Evolutionary conservation across 805 yeast genomes (phyloP), one percentile per base, ranked within the genome.

Genomic region (Blastobotrys terrestris): DNA sequence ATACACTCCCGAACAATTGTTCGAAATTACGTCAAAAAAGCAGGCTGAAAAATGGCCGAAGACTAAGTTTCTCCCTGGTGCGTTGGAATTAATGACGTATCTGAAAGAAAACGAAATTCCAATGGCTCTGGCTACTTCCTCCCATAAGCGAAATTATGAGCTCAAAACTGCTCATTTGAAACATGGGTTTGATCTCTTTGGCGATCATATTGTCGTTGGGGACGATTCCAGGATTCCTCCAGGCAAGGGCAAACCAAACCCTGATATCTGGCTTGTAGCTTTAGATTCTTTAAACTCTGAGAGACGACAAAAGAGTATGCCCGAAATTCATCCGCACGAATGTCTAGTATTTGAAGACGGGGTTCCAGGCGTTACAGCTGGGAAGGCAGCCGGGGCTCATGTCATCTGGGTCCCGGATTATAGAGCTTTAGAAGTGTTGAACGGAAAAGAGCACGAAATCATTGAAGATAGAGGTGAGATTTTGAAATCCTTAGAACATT

Each of bases 381-480:
- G 96, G 13, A 78, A 77, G 52, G 83, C 86, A 15, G 89, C 96
- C 39, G 91, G 90, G 8, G 86, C 88, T 13, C 77, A 76, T 51
- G 96, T 92, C n/a, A 77, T 92, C 47, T 94, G 98, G 99, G 85
- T 91, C 13, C 98, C 99, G 7, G 92, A 92, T 67, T 76, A 77
- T 21, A 80, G 86, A 53, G 95, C 95, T 0, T 63, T 78, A 35
- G 71, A 74, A 16, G 77, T 79, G 5, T 68, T 87, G 57, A 64
- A 69, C 14, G 79, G 81, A 6, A 75, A 77, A 44, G 77, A 81
- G 57, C 63, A 75, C 6, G 71, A 71, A 3, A 63, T 62, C 21
- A 56, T 66, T 7, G 82, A 79, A 2, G 75, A 71, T 46, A 71
- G 75, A 48, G 95, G 91, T 35, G 82, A 79, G 58, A 66, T 84